Conservation (phyloP, 352 stramenopile genomes). For the Pseudoperonospora humuli region DNA sequence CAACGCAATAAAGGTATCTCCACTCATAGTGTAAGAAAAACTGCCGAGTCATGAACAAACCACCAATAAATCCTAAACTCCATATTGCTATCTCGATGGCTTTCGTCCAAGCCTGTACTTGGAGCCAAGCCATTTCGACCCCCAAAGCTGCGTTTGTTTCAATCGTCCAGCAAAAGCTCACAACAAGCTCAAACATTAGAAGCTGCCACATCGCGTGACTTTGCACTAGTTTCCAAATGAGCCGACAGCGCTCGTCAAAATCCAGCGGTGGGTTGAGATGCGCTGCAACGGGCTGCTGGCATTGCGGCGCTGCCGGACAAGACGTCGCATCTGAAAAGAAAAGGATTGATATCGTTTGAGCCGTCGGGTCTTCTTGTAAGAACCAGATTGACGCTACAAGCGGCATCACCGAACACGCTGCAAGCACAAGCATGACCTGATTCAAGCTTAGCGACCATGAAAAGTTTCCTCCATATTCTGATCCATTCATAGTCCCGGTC, state of each 20-base stretch:
- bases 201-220: slow-evolving; percentile 71
- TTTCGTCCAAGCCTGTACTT: slow-evolving; percentile 43
- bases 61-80: slow-evolving; percentile 42
- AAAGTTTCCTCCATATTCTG: slow-evolving; percentile 51
- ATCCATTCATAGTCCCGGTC: slow-evolving; percentile 41
- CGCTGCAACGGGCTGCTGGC: not conserved
- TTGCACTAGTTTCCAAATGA: slow-evolving; percentile 59
- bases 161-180: slow-evolving; percentile 48
- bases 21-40: slow-evolving; percentile 53
- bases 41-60: slow-evolving; percentile 45
- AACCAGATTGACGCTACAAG: slow-evolving; percentile 44
- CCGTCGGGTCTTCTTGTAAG: slow-evolving; percentile 36
- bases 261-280: slow-evolving; percentile 7
- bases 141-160: slow-evolving; percentile 34
- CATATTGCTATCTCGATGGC: slow-evolving; percentile 40
- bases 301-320: not conserved
- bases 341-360: slow-evolving; percentile 9
- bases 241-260: slow-evolving; percentile 25
- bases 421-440: slow-evolving; percentile 29
- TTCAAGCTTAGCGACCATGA: slow-evolving; percentile 28
- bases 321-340: slow-evolving; percentile 4
- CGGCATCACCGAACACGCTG: slow-evolving; percentile 30
- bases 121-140: slow-evolving; percentile 56
- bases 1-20: slow-evolving; percentile 37
- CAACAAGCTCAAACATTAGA: slow-evolving; percentile 55